Base-by-base conservation (phyloP, 805 yeast species). In the Saccharomycopsis amapae region DNA sequence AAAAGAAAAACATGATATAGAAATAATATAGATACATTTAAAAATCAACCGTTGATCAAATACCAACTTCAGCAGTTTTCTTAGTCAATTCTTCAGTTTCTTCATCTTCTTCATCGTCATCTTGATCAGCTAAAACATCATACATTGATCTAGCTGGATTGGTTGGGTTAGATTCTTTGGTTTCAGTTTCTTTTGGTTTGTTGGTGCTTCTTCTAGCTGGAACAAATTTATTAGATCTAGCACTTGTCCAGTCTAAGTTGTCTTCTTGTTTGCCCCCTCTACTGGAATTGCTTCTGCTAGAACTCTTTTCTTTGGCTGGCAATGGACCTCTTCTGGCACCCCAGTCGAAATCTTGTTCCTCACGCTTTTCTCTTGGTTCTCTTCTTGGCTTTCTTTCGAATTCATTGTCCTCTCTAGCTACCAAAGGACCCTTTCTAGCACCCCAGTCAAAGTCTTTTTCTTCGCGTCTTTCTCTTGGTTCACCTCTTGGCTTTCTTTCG, bases 91-190 rank as follows among this genome's bases (percentile, higher is more conserved):
- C 22, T 17, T 34, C 37, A n/a, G n/a, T n/a, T n/a, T n/a, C n/a
- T 18, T 34, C 37, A 34, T 34, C 37, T 13, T 31, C 15, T 6
- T 31, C 35, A 17, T 71, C 77, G 3, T 76, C 80, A 44, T 69
- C 79, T 26, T 76, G 79, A 44, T 58, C 60, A 42, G 73, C 66
- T 58, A 78, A 63, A 20, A 77, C 78, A 40, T 71, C 64, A 56
- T 68, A 78, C 2, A 72, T 62, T 31, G 79, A 72, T 55, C 66
- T 69, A 59, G 50, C 37, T 40, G 51, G 26, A 40, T 45, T 48
- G 10, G 50, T 15, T 18, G 51, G 15, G 25, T 52, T 46, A 15
- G 55, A 44, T 54, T 48, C 49, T 46, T 42, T 35, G 28, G 62
- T 62, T 38, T 58, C 61, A 22, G 40, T n/a, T 10, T 5, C 42